A percentile compares a stretch with the other conserved stretches of the same genome.
Evolutionary conservation across 495 filamentous ascomycete genomes (phyloP).

Genomic region (Cairneyella variabilis): DNA sequence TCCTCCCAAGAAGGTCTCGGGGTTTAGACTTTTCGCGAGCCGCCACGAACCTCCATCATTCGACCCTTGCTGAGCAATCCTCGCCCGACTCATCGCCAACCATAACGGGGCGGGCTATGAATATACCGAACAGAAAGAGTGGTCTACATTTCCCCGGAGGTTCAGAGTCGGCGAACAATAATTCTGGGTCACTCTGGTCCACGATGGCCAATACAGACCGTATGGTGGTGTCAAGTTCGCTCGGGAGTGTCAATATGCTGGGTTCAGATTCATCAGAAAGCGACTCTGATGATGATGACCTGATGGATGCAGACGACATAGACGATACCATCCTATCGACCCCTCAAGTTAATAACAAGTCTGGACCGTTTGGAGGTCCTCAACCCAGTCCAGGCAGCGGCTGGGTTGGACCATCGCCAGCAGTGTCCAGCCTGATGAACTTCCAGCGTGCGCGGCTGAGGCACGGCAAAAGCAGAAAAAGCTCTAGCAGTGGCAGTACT

Average conservation of each 20-base stretch:
- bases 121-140: slow-evolving; percentile 55
- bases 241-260: slow-evolving; percentile 79
- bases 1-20: slow-evolving; percentile 79
- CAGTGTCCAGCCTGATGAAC: slow-evolving; percentile 66
- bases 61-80: slow-evolving; percentile 80
- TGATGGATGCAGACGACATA: slow-evolving; percentile 73
- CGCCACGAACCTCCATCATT: slow-evolving; percentile 94
- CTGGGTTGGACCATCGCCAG: slow-evolving; percentile 63
- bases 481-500: slow-evolving; percentile 67
- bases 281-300: slow-evolving; percentile 70
- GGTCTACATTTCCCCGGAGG: slow-evolving; percentile 30
- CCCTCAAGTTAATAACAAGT: slow-evolving; percentile 55
- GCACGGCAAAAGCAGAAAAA: slow-evolving; percentile 54
- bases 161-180: slow-evolving; percentile 39
- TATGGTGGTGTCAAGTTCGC: slow-evolving; percentile 72
- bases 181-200: slow-evolving; percentile 29
- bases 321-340: slow-evolving; percentile 73
- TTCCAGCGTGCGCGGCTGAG: slow-evolving; percentile 66
- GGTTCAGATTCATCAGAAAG: slow-evolving; percentile 73
- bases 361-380: slow-evolving; percentile 27
- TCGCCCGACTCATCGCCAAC: slow-evolving; percentile 94
- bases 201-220: slow-evolving; percentile 52
- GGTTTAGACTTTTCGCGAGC: slow-evolving; percentile 91
- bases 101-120: slow-evolving; percentile 73
- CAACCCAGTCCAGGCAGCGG: slow-evolving; percentile 48